Percentiles rank a stretch among this genome's conserved stretches.
phyloP scores from a whole-genome alignment of 345 rosid species.

The Rhizophora apiculata region DNA sequence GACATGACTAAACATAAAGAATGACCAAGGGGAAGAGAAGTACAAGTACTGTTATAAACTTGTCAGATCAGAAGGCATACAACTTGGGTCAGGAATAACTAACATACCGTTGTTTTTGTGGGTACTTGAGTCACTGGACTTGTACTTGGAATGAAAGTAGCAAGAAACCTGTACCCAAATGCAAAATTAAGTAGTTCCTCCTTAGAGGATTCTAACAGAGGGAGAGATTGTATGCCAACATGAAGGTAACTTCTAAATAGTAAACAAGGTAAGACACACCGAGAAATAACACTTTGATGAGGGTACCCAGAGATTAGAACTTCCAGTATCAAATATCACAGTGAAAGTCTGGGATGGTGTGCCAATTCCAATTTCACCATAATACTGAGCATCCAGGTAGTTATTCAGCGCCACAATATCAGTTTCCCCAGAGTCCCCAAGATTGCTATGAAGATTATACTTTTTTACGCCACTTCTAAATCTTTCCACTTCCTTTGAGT shows the following conservation, averaged over 20 bases:
- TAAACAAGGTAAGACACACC: slow-evolving; percentile 11
- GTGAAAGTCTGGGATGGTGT: slow-evolving; percentile 31
- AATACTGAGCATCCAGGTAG: slow-evolving; percentile 34
- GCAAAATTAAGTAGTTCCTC: neutral
- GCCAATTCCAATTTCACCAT: slow-evolving; percentile 32
- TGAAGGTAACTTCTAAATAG: neutral
- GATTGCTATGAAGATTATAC: neutral
- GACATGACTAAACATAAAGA: neutral
- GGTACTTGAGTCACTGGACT: slow-evolving; percentile 22
- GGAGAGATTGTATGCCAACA: neutral
- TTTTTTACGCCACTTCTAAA: slow-evolving; percentile 2
- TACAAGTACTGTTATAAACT: neutral
- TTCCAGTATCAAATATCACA: slow-evolving; percentile 33
- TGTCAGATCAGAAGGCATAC: neutral
- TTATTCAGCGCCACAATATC: slow-evolving; percentile 19
- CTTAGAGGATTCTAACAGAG: neutral
- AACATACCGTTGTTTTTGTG: slow-evolving; percentile 26
- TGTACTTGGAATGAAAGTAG: slow-evolving; percentile 29
- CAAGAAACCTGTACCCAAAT: slow-evolving; percentile 29
- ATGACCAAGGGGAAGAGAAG: neutral
- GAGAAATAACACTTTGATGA: slow-evolving; percentile 30
- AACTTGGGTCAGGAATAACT: neutral
- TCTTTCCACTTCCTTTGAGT: slow-evolving; percentile 7
- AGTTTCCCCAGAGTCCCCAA: neutral
- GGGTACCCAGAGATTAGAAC: slow-evolving; percentile 37